These are phyloP conservation scores for Yamagishiella unicocca DNA, from an alignment of 139 green algal species.

Conservation along the genomic window DNA sequence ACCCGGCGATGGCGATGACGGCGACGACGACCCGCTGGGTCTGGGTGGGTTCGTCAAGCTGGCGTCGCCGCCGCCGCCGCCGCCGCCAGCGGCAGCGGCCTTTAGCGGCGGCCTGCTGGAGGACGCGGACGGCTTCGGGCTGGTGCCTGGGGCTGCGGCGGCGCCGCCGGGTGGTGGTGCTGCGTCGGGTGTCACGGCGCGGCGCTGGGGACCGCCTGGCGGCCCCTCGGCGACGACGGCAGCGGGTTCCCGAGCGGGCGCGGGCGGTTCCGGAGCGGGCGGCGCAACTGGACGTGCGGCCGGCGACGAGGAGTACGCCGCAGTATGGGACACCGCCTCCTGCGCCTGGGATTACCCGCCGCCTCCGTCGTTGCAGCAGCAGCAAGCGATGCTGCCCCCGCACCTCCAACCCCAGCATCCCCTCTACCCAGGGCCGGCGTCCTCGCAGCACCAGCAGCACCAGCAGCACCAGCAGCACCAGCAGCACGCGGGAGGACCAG, in stretches of 20 bases:
- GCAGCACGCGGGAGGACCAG: background rate
- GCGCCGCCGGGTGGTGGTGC: background rate
- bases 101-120: background rate
- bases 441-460: background rate
- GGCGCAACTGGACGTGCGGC: no score
- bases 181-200: background rate
- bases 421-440: no score
- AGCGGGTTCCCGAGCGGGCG: no score
- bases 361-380: no score
- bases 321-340: no score
- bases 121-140: constrained; percentile 32
- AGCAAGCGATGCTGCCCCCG: background rate
- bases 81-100: background rate
- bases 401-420: no score
- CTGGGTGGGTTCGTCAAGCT: constrained; percentile 29
- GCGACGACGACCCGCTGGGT: background rate
- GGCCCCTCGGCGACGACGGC: background rate
- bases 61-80: background rate
- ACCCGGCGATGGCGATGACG: background rate
- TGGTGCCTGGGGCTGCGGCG: constrained; percentile 14
- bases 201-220: background rate
- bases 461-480: background rate
- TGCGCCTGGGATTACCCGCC: no score
- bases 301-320: no score
- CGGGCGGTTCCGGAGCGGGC: no score